phyloP scores from a whole-genome alignment of 495 filamentous ascomycete species.

The Glonium stellatum region DNA sequence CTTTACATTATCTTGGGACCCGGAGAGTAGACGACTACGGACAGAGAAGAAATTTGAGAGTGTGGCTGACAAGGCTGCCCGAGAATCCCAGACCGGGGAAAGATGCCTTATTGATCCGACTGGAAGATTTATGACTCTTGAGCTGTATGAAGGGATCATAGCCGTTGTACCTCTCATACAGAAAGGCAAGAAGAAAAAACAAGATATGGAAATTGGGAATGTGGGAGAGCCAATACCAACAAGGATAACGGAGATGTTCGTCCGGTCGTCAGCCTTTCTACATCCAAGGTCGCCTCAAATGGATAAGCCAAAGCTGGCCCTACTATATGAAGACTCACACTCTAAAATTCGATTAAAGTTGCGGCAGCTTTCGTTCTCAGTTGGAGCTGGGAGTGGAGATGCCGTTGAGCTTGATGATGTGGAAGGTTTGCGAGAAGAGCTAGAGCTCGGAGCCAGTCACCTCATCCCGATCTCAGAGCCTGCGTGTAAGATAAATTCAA shows the following conservation, averaged over 20 bases:
- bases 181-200: slow-evolving; percentile 49
- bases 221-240: slow-evolving; percentile 64
- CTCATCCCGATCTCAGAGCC: slow-evolving; percentile 75
- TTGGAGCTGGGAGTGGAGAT: slow-evolving; percentile 34
- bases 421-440: slow-evolving; percentile 47
- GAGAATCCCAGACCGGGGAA: slow-evolving; percentile 68
- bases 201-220: slow-evolving; percentile 45
- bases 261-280: slow-evolving; percentile 75
- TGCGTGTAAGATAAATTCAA: slow-evolving; percentile 39
- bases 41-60: slow-evolving; percentile 67
- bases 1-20: slow-evolving; percentile 82
- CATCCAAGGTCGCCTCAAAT: slow-evolving; percentile 36
- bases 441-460: slow-evolving; percentile 68
- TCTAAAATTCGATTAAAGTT: slow-evolving; percentile 58
- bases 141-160: slow-evolving; percentile 84
- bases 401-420: slow-evolving; percentile 49
- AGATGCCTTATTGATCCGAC: slow-evolving; percentile 77
- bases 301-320: slow-evolving; percentile 68
- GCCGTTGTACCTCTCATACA: slow-evolving; percentile 65
- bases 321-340: slow-evolving; percentile 71
- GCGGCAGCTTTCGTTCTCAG: slow-evolving; percentile 47
- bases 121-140: slow-evolving; percentile 71
- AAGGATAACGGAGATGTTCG: slow-evolving; percentile 78
- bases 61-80: slow-evolving; percentile 68
- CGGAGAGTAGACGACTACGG: slow-evolving; percentile 49